phyloP scores from a whole-genome alignment of 2,329 filamentous ascomycete genomes.

The Diplocarpon mali region DNA sequence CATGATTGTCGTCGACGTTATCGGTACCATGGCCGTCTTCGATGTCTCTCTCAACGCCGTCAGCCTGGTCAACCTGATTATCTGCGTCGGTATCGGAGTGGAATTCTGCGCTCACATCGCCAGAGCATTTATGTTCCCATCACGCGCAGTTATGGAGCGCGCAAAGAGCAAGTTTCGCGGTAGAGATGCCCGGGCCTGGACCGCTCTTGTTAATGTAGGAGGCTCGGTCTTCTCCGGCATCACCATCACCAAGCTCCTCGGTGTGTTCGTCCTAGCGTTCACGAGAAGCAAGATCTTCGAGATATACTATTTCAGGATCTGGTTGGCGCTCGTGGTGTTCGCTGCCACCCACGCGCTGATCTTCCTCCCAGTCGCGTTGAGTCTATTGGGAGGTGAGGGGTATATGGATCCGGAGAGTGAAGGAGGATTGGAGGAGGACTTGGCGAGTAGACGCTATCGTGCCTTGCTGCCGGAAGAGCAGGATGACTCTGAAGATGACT shows the following conservation, averaged over 20 bases:
- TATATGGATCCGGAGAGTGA: constrained; percentile 82
- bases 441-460: constrained; percentile 68
- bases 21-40: constrained; percentile 86
- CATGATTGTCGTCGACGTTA: constrained; percentile 91
- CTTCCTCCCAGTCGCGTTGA: constrained; percentile 83
- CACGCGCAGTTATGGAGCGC: constrained; percentile 67
- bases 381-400: constrained; percentile 73
- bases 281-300: constrained; percentile 98
- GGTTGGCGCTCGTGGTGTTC: constrained; percentile 83
- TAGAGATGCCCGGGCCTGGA: constrained; percentile 79
- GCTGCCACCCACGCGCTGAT: constrained; percentile 82
- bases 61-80: constrained; percentile 89
- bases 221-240: constrained; percentile 93
- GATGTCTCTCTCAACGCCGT: constrained; percentile 89
- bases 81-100: constrained; percentile 91
- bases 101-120: constrained; percentile 98
- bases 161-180: constrained; percentile 69
- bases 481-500: constrained; percentile 34
- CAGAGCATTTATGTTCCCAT: constrained; percentile 90
- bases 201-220: constrained; percentile 87
- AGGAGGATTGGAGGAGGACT: constrained; percentile 79
- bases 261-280: constrained; percentile 85
- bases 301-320: constrained; percentile 97
- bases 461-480: constrained; percentile 71
- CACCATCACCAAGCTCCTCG: constrained; percentile 87